phyloP scores from a whole-genome alignment of 768 basidiomycete genomes.

The Cystofilobasidium ferigula region DNA sequence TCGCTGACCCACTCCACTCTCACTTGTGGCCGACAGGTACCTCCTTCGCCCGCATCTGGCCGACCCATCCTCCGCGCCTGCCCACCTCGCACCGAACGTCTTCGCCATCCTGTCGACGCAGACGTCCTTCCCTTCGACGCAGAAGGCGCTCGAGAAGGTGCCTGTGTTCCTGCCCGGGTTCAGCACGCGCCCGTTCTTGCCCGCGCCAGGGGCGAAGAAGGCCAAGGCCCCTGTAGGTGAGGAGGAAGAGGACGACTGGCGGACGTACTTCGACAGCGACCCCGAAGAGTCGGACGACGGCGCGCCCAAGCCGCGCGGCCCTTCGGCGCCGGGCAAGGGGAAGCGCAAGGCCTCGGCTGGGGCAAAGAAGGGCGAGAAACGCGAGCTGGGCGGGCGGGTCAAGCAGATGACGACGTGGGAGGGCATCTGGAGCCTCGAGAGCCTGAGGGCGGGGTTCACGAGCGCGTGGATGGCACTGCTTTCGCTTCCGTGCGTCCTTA shows the following conservation, averaged over 20 bases:
- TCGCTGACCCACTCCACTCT: background rate
- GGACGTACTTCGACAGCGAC: slow-evolving; percentile 65
- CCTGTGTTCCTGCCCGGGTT: slow-evolving; percentile 16
- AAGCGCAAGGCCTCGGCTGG: slow-evolving; percentile 31
- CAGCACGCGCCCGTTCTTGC: slow-evolving; percentile 4
- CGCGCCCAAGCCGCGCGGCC: background rate
- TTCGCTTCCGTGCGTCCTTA: slow-evolving; percentile 19
- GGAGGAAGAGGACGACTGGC: slow-evolving; percentile 57
- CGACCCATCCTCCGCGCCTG: slow-evolving; percentile 29
- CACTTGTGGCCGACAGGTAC: background rate
- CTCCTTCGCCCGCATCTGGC: slow-evolving; percentile 19
- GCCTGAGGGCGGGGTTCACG: slow-evolving; percentile 23
- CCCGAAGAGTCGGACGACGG: slow-evolving; percentile 34
- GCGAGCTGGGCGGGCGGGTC: slow-evolving; percentile 22
- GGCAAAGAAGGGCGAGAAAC: slow-evolving; percentile 38
- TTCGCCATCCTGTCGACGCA: slow-evolving; percentile 52
- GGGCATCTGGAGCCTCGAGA: slow-evolving; percentile 44
- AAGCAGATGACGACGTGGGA: slow-evolving; percentile 22
- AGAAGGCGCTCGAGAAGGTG: slow-evolving; percentile 23
- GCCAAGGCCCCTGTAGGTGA: slow-evolving; percentile 38
- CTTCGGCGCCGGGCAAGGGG: background rate
- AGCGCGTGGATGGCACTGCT: slow-evolving; percentile 25
- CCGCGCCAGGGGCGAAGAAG: background rate
- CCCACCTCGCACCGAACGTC: slow-evolving; percentile 39
- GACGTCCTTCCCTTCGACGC: slow-evolving; percentile 16